Evolutionary conservation across 495 filamentous ascomycete species (phyloP).

Genomic region (Penicillium ochrochloron): DNA sequence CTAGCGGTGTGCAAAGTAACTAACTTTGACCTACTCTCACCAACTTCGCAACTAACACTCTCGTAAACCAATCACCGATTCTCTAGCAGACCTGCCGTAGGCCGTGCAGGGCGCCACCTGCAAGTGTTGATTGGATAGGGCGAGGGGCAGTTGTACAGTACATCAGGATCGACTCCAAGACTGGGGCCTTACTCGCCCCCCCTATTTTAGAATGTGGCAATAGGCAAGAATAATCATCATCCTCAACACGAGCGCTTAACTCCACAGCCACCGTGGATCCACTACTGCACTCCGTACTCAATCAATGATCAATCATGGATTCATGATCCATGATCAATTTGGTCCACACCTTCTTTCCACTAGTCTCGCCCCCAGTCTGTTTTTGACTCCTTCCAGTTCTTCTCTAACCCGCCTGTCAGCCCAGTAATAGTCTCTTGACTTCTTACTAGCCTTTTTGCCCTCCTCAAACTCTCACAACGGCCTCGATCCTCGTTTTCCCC

Average conservation of each 20-base stretch:
- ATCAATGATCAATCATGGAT: background rate
- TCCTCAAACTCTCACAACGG: background rate
- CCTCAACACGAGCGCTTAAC: background rate
- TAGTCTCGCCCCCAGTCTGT: constrained; percentile 4
- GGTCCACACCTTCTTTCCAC: background rate
- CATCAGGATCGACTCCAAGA: constrained; percentile 22
- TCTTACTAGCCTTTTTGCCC: background rate
- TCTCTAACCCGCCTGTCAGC: background rate
- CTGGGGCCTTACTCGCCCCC: background rate
- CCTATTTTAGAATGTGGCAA: constrained; percentile 16
- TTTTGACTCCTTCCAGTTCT: background rate
- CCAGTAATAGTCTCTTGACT: background rate
- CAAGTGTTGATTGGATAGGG: constrained; percentile 17
- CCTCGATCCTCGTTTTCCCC: constrained; percentile 3
- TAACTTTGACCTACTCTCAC: background rate
- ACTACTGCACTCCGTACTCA: too few relatives aligned
- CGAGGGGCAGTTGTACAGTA: constrained; percentile 4
- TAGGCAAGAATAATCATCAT: background rate
- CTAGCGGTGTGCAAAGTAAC: constrained; percentile 10
- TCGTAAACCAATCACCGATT: constrained; percentile 17
- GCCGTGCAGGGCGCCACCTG: constrained; percentile 28
- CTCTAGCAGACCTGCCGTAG: background rate
- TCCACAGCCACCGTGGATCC: background rate
- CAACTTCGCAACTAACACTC: background rate
- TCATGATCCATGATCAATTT: background rate